Base-by-base conservation (phyloP, 495 filamentous ascomycete species). In the Glutinoglossum americanum region DNA sequence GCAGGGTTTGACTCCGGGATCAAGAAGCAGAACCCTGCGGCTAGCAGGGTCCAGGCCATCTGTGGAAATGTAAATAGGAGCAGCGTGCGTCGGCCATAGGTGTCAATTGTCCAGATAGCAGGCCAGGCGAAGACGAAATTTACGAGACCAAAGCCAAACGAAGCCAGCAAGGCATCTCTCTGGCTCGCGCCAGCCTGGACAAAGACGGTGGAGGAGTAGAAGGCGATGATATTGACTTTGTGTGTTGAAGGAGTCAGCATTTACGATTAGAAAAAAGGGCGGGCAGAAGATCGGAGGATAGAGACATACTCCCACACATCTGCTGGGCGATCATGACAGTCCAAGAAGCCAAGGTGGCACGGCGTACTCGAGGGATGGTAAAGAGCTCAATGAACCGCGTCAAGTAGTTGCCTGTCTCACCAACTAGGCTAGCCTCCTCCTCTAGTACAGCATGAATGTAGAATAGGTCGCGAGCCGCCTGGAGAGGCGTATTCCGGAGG, bases 111-210 rank as follows among this genome's bases (percentile, higher is more conserved):
- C 71, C 76, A 85, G 30, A 93, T 74, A 5, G 87, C 86, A 0
- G 87, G 86, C 70, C 80, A 85, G 51, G 85, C 84, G 62, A 92
- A 92, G n/a, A 84, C 49, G 67, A 85, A 90, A 68, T 92, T 89
- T 62, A 90, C 74, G 0, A 85, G 66, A 32, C 87, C 87, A 63
- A 89, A 92, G 1, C 87, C 87, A 62, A 80, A 85, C 0, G 84
- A 88, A 1, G 80, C 81, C 17, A 84, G 71, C 7, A 93, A 75
- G 37, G 87, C 80, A 4, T 73, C 64, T 55, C 72, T 75, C 17
- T 75, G 68, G 55, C 39, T 67, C 21, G 78, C 76, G 23, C 83
- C 80, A 19, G 84, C 78, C 1, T 84, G 61, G 7, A 65, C 62
- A 71, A 90, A 90, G 54, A 92, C 73, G 1, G 84, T 84, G 0